A percentile compares a stretch with the other conserved stretches of the same genome.
These are phyloP conservation scores for Suillus sp. DNA, from an alignment of 768 basidiomycete species.

Conservation along the genomic window DNA sequence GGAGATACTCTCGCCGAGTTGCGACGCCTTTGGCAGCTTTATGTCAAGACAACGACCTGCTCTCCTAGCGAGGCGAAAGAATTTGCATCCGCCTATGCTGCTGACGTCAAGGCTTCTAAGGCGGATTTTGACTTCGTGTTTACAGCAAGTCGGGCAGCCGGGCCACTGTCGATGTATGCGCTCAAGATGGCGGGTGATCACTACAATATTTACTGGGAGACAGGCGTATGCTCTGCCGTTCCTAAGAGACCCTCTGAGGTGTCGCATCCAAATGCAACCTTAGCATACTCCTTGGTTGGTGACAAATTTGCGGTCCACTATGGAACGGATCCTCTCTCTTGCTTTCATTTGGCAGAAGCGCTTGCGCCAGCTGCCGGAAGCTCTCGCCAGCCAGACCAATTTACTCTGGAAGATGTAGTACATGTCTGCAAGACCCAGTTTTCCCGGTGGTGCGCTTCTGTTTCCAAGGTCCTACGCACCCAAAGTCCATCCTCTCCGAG, in stretches of 20 bases:
- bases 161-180: conserved; percentile 24
- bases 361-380: conserved; percentile 16
- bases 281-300: conserved; percentile 26
- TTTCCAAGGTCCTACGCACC: conserved; percentile 16
- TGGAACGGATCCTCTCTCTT: conserved; percentile 31
- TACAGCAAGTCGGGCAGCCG: conserved; percentile 29
- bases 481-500: conserved; percentile 4
- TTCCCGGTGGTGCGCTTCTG: conserved; percentile 28
- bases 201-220: conserved; percentile 29
- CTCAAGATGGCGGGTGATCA: conserved; percentile 17
- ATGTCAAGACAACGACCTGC: conserved; percentile 18
- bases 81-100: conserved; percentile 21
- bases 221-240: conserved; percentile 30
- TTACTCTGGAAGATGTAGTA: background rate
- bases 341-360: conserved; percentile 35
- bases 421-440: conserved; percentile 24
- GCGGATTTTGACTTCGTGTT: background rate
- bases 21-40: conserved; percentile 25
- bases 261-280: conserved; percentile 31
- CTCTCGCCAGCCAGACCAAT: background rate
- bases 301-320: conserved; percentile 31
- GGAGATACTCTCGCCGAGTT: conserved; percentile 26
- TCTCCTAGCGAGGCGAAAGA: conserved; percentile 13
- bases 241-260: conserved; percentile 17
- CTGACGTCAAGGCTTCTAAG: conserved; percentile 23